These are phyloP conservation scores for Garcileccinum viscosum DNA, from an alignment of 1,284 basidiomycete species.

Conservation along the genomic window DNA sequence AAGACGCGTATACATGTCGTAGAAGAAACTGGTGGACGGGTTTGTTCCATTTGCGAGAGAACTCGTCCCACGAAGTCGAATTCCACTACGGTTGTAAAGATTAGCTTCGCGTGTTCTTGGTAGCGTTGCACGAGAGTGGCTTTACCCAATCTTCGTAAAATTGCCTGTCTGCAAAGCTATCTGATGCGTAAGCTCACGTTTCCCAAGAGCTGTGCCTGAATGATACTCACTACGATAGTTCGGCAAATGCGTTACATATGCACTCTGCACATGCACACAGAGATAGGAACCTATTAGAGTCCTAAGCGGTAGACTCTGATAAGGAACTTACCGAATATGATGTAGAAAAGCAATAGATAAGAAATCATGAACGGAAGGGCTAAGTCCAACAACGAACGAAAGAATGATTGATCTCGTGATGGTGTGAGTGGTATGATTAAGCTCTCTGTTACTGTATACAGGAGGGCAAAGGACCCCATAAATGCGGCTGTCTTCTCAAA, in stretches of 20 bases:
- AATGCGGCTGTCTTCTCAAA: slow-evolving; percentile 96
- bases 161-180: slow-evolving; percentile 90
- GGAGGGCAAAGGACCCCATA: slow-evolving; percentile 92
- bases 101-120: slow-evolving; percentile 13
- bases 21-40: slow-evolving; percentile 91
- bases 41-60: slow-evolving; percentile 96
- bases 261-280: slow-evolving; percentile 62
- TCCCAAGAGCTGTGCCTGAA: not conserved
- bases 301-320: not conserved
- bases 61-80: slow-evolving; percentile 95
- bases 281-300: slow-evolving; percentile 4
- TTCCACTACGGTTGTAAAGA: slow-evolving; percentile 73
- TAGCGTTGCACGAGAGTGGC: slow-evolving; percentile 19
- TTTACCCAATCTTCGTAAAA: slow-evolving; percentile 94
- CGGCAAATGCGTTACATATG: slow-evolving; percentile 95
- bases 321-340: slow-evolving; percentile 73
- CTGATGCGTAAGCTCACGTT: slow-evolving; percentile 19
- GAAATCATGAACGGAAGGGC: slow-evolving; percentile 92
- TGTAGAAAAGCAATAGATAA: slow-evolving; percentile 82
- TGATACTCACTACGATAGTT: slow-evolving; percentile 74
- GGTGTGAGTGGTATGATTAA: slow-evolving; percentile 89
- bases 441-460: slow-evolving; percentile 91
- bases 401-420: slow-evolving; percentile 74
- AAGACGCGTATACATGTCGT: slow-evolving; percentile 92
- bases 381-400: slow-evolving; percentile 82